These are phyloP conservation scores for Phytophthora litchii DNA, from an alignment of 352 stramenopile species.

Conservation along the genomic window DNA sequence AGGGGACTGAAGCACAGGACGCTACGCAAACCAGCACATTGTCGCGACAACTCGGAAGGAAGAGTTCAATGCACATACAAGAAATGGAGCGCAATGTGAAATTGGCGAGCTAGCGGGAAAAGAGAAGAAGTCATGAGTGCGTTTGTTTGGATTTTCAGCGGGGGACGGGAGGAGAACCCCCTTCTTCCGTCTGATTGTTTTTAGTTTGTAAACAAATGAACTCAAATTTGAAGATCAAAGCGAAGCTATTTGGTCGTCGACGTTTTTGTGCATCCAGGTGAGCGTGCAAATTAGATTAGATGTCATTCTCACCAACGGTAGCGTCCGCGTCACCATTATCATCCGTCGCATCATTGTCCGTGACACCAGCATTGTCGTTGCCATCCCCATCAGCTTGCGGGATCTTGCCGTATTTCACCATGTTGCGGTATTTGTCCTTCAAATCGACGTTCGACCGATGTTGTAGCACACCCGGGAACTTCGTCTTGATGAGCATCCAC, in stretches of 20 bases:
- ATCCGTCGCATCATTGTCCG: conserved; percentile 26
- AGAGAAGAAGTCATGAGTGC: conserved; percentile 34
- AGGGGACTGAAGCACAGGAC: conserved; percentile 13
- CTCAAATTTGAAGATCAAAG: conserved; percentile 41
- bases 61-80: conserved; percentile 33
- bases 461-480: conserved; percentile 48
- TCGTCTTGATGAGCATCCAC: conserved; percentile 76
- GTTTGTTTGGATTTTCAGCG: conserved; percentile 43
- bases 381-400: conserved; percentile 5
- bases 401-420: conserved; percentile 55
- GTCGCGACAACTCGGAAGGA: conserved; percentile 25
- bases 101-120: conserved; percentile 9
- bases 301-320: conserved; percentile 7
- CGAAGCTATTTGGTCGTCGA: background rate
- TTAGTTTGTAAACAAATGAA: conserved; percentile 49
- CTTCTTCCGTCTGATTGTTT: conserved; percentile 32
- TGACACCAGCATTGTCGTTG: conserved; percentile 13
- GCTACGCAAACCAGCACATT: conserved; percentile 14
- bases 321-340: conserved; percentile 13
- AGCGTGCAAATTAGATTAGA: too few species aligned
- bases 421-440: conserved; percentile 88
- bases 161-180: conserved; percentile 1
- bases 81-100: conserved; percentile 12
- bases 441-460: conserved; percentile 75
- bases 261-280: too few species aligned